Percentiles rank a stretch among this genome's conserved stretches.
Evolutionary conservation across 352 stramenopile species (phyloP).

Genomic region (Phytophthora ohioensis): DNA sequence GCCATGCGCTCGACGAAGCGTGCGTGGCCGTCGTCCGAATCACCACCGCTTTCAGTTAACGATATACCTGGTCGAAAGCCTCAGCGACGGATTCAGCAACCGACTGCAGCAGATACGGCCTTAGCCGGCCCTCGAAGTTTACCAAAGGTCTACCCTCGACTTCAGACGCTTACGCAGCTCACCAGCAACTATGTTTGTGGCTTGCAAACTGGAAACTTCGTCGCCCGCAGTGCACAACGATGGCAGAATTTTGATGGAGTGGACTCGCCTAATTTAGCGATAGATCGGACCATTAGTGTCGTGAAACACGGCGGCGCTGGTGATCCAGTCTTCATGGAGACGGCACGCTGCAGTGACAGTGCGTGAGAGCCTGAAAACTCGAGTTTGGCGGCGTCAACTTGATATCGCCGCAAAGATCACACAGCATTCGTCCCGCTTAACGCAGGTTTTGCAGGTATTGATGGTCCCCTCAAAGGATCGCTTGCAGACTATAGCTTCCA

Average conservation of each 20-base stretch:
- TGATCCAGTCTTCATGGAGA: slow-evolving; percentile 63
- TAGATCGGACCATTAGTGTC: slow-evolving; percentile 25
- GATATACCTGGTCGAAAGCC: slow-evolving; percentile 8
- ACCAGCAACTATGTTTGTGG: slow-evolving; percentile 46
- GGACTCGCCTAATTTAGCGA: slow-evolving; percentile 37
- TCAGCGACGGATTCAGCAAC: slow-evolving; percentile 9
- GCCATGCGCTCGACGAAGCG: slow-evolving; percentile 24
- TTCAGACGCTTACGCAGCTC: slow-evolving; percentile 61
- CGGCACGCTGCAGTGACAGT: slow-evolving; percentile 37
- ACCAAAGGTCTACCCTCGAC: slow-evolving; percentile 41
- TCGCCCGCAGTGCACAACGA: slow-evolving; percentile 51
- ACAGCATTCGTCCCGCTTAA: slow-evolving; percentile 23
- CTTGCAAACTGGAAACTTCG: slow-evolving; percentile 54
- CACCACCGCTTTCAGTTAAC: slow-evolving; percentile 23
- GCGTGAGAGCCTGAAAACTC: slow-evolving; percentile 28
- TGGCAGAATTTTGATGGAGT: slow-evolving; percentile 48
- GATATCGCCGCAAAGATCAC: slow-evolving; percentile 54
- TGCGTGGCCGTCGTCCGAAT: slow-evolving; percentile 10
- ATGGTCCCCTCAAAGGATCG: neutral
- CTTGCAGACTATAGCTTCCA: slow-evolving; percentile 10
- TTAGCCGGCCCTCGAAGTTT: slow-evolving; percentile 10
- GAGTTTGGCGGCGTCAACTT: slow-evolving; percentile 55
- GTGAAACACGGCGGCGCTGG: slow-evolving; percentile 48
- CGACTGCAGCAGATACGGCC: neutral
- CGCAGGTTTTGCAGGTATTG: slow-evolving; percentile 5